These are phyloP conservation scores for Bisporella sp. DNA, from an alignment of 2,329 filamentous ascomycete genomes.

Conservation along the genomic window DNA sequence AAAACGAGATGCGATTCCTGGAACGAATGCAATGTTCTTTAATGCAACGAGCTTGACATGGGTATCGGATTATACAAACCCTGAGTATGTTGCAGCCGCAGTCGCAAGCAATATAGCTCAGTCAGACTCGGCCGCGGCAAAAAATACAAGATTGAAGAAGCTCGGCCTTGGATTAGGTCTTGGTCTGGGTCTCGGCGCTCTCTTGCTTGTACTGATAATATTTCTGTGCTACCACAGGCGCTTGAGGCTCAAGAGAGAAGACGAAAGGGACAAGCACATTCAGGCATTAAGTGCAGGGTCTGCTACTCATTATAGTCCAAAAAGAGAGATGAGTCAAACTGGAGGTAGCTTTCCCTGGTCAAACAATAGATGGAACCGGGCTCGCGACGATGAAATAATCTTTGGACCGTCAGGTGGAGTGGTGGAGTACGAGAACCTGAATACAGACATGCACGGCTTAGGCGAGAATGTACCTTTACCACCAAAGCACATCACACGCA, in stretches of 20 bases:
- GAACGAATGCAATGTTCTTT: constrained; percentile 39
- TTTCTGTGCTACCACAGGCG: constrained; percentile 45
- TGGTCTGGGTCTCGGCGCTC: constrained; percentile 51
- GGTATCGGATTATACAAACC: constrained; percentile 48
- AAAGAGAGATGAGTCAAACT: constrained; percentile 14
- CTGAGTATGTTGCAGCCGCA: constrained; percentile 21
- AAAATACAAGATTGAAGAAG: constrained; percentile 41
- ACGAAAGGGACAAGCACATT: constrained; percentile 45
- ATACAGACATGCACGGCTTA: constrained; percentile 13
- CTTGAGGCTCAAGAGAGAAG: constrained; percentile 31
- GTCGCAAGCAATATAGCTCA: constrained; percentile 10
- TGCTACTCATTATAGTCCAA: constrained; percentile 14
- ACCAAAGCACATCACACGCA: constrained; percentile 26
- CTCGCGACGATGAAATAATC: constrained; percentile 4
- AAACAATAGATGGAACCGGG: constrained; percentile 17
- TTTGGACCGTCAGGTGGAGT: constrained; percentile 12
- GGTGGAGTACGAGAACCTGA: constrained; percentile 21
- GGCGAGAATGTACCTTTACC: constrained; percentile 11
- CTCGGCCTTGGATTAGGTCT: constrained; percentile 61
- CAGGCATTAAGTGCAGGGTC: constrained; percentile 39
- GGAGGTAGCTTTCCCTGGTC: constrained; percentile 19
- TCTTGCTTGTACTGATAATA: constrained; percentile 39
- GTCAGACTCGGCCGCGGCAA: constrained; percentile 21
- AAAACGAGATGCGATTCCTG: constrained; percentile 34
- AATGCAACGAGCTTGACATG: constrained; percentile 55